A percentile compares a stretch with the other conserved stretches of the same genome.
Conservation (phyloP, 2,329 filamentous ascomycete species). For the Pseudofabraea citricarpa region DNA sequence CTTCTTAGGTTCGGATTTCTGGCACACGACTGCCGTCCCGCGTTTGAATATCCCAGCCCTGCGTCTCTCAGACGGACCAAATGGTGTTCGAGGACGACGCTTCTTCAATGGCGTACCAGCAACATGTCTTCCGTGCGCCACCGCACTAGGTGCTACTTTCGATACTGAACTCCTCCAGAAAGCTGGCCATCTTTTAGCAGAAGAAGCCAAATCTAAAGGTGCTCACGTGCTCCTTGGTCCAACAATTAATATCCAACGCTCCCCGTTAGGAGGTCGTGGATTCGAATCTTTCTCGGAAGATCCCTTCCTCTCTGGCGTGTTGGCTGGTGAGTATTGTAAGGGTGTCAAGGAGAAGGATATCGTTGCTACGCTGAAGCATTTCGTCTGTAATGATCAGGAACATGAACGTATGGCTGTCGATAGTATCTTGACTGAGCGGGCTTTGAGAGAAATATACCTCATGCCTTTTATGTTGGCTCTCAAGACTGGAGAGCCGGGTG, state of each 20-base stretch:
- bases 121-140: conserved; percentile 58
- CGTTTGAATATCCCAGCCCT: conserved; percentile 58
- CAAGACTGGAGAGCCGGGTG: conserved; percentile 40
- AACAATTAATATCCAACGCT: conserved; percentile 59
- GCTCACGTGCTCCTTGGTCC: conserved; percentile 56
- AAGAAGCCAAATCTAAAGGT: conserved; percentile 50
- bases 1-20: conserved; percentile 56
- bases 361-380: conserved; percentile 55
- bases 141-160: conserved; percentile 53
- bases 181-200: conserved; percentile 46
- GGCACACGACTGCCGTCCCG: conserved; percentile 60
- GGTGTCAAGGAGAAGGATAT: conserved; percentile 52
- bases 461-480: conserved; percentile 52
- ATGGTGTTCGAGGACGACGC: conserved; percentile 62
- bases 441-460: conserved; percentile 53
- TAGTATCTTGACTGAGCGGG: conserved; percentile 48
- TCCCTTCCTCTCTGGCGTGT: conserved; percentile 50
- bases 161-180: conserved; percentile 47
- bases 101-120: conserved; percentile 61
- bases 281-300: conserved; percentile 58
- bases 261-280: conserved; percentile 53
- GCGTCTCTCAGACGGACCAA: conserved; percentile 64
- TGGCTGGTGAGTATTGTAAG: conserved; percentile 48
- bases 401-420: conserved; percentile 52
- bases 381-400: conserved; percentile 58